Base-by-base conservation (phyloP, 1,139 yeast genomes). In the Saccharomyces uvarum region DNA sequence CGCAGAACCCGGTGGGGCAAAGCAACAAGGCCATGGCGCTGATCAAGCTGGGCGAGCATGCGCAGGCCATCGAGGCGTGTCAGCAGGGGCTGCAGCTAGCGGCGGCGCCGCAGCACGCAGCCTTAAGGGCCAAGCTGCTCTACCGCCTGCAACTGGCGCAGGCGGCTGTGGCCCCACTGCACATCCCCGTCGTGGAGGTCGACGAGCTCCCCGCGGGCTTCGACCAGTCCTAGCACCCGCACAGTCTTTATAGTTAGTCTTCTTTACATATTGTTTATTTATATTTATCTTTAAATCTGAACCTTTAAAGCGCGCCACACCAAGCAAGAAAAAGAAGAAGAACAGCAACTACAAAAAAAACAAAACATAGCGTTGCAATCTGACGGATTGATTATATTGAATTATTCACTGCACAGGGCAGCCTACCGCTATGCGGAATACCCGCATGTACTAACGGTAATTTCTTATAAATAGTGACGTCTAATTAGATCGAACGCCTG, bases 21-120 rank as follows among this genome's bases (percentile, higher is more conserved):
- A 83, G 96, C 13, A 91, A 91, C 69, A 74, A 91, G 53, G 95
- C 97, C 2, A 84, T 88, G 67, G 80, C 90, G 29, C 78, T 82
- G 61, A 69, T 87, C 53, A 82, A 84, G 61, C 71, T 85, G 4
- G 70, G 75, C 6, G 77, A 78, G 49, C 81, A 77, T 73, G 71
- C 73, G 3, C 77, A 80, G 47, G 95, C 93, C 1, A 66, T 84
- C 11, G 70, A 71, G 16, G 89, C 86, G 64, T 81, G 91, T 59
- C 75, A 79, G 24, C 64, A 66, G 6, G 93, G 95, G 0, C 69
- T 89, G 33, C 65, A 63, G 11, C 62, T 75, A 0, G 70, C 63
- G 0, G 48, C 1, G 50, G 59, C 7, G 53, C 56, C 14, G 26
- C 21, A 32, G 14, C 63, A 62, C 6, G 52, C 54, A 0, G 69